Percentiles rank a stretch among this genome's conserved stretches.
These are phyloP conservation scores for Rhododendron molle DNA, from an alignment of 148 eudicot species.

Conservation along the genomic window DNA sequence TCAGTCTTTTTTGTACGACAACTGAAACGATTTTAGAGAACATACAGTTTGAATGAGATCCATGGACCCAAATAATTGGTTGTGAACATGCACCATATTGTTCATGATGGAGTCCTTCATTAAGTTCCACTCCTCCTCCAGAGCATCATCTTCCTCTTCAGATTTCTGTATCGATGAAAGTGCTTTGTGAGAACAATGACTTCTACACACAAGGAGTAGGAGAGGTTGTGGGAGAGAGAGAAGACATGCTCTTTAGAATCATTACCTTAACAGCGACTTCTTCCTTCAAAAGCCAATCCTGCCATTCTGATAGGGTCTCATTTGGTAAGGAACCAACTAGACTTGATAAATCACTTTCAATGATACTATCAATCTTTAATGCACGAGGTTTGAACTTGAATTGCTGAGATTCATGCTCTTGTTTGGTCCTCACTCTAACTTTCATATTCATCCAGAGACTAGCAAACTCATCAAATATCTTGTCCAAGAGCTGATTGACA, in stretches of 20 bases:
- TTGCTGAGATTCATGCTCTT: no score
- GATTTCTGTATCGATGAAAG: constrained; percentile 25
- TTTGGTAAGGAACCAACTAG: constrained; percentile 40
- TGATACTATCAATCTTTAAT: constrained; percentile 54
- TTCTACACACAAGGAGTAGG: background rate
- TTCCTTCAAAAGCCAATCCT: constrained; percentile 55
- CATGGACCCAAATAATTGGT: constrained; percentile 64
- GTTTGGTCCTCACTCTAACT: constrained; percentile 32
- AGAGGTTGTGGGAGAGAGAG: background rate
- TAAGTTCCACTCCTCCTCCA: constrained; percentile 48
- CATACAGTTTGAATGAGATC: constrained; percentile 62
- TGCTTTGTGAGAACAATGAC: background rate
- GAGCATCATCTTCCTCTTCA: constrained; percentile 36
- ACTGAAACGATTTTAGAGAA: constrained; percentile 3
- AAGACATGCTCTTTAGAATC: background rate
- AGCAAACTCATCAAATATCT: constrained; percentile 58
- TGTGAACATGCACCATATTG: constrained; percentile 56
- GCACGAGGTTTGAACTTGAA: no score
- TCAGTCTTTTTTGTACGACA: background rate
- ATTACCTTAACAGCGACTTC: constrained; percentile 44
- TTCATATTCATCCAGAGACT: constrained; percentile 72
- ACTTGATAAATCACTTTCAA: constrained; percentile 64
- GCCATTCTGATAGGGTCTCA: constrained; percentile 78
- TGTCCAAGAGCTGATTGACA: constrained; percentile 52
- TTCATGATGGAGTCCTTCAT: constrained; percentile 53